Evolutionary conservation across 371 early-diverging fungal genomes (phyloP).

Genomic region (Mucor circinelloides): DNA sequence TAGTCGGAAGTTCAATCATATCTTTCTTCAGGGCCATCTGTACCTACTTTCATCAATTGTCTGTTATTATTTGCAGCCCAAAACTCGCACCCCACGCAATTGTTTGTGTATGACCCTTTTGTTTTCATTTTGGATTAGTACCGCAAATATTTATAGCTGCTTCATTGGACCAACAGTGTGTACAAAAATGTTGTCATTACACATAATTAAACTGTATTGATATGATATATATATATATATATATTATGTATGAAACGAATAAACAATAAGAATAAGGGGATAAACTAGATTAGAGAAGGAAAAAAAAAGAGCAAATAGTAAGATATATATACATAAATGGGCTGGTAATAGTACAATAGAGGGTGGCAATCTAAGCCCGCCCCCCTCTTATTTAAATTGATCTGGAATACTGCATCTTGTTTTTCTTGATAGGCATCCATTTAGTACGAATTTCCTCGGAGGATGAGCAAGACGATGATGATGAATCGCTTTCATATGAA

Average conservation of each 20-base stretch:
- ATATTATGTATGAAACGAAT: not conserved
- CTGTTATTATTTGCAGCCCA: not conserved
- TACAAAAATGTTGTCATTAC: not conserved
- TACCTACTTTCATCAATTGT: too few relatives aligned
- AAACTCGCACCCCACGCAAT: not conserved
- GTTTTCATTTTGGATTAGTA: not conserved
- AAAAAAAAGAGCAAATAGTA: not conserved
- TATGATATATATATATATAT: not conserved
- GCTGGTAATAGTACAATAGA: not conserved
- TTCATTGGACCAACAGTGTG: not conserved
- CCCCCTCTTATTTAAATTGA: not conserved
- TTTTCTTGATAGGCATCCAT: not conserved
- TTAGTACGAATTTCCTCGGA: not conserved
- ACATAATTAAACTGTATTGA: not conserved
- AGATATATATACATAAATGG: not conserved
- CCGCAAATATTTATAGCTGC: not conserved
- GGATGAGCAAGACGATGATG: not conserved
- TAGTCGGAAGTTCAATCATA: too few relatives aligned
- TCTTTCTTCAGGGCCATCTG: too few relatives aligned
- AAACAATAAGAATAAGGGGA: not conserved
- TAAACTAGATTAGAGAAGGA: not conserved
- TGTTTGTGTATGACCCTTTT: not conserved
- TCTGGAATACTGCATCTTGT: not conserved
- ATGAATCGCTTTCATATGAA: conserved; percentile 7
- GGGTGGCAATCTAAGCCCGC: not conserved